These are phyloP conservation scores for Podosphaera xanthii DNA, from an alignment of 2,329 filamentous ascomycete genomes.

Conservation along the genomic window DNA sequence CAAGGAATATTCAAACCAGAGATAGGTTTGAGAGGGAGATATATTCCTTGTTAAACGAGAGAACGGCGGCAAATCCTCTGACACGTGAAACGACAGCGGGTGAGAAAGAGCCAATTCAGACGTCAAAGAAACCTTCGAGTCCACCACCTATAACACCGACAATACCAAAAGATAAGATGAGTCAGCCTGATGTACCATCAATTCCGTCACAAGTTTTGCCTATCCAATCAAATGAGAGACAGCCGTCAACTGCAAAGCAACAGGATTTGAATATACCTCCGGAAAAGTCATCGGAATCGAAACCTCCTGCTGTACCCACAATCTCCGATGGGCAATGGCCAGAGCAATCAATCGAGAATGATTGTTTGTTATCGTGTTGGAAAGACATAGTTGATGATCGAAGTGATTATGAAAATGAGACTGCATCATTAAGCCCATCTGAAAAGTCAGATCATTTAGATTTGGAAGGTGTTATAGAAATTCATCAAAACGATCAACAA, in stretches of 20 bases:
- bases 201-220: neutral
- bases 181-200: neutral
- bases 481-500: neutral
- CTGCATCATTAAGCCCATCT: neutral
- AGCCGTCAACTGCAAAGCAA: neutral
- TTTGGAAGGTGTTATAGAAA: neutral
- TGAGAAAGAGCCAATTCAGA: neutral
- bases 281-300: neutral
- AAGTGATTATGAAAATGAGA: neutral
- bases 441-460: neutral
- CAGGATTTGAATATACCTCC: neutral
- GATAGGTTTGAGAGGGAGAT: neutral
- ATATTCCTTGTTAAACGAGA: neutral
- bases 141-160: neutral
- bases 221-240: neutral
- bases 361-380: neutral
- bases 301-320: neutral
- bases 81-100: neutral
- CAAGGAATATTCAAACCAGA: neutral
- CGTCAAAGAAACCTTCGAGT: neutral
- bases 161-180: neutral
- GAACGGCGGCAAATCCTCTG: neutral
- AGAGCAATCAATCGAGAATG: neutral
- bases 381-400: neutral
- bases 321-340: neutral